Conservation (phyloP, 2,329 filamentous ascomycete genomes). For the Myriosclerotinia duriaeana region DNA sequence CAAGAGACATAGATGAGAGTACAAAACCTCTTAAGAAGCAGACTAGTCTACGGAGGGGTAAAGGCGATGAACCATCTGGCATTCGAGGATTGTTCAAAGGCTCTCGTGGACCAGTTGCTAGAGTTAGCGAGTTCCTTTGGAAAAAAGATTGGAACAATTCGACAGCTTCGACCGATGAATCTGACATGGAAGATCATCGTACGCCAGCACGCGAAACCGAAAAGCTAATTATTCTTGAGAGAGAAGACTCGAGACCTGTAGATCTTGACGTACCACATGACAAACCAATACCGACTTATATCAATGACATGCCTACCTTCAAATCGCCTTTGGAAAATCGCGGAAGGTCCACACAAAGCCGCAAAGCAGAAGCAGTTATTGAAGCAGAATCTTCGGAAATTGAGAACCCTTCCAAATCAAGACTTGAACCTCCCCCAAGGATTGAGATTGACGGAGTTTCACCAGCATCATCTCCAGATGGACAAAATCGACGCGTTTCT, state of each 20-base stretch:
- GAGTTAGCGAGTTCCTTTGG: slow-evolving; percentile 60
- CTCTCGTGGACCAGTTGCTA: slow-evolving; percentile 62
- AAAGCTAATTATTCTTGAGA: slow-evolving; percentile 37
- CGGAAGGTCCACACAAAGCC: slow-evolving; percentile 36
- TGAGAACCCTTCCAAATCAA: slow-evolving; percentile 45
- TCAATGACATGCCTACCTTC: slow-evolving; percentile 48
- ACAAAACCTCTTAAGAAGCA: slow-evolving; percentile 51
- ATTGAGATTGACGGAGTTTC: slow-evolving; percentile 49
- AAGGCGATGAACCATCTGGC: slow-evolving; percentile 51
- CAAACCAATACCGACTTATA: slow-evolving; percentile 32
- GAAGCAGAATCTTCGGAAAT: slow-evolving; percentile 41
- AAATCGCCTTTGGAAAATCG: slow-evolving; percentile 48
- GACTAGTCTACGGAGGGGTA: slow-evolving; percentile 50
- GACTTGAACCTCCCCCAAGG: slow-evolving; percentile 49
- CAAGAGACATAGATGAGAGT: slow-evolving; percentile 47
- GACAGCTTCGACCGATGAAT: slow-evolving; percentile 49
- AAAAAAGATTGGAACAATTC: slow-evolving; percentile 53
- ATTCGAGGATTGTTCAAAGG: slow-evolving; percentile 77
- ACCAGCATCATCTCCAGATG: slow-evolving; percentile 37
- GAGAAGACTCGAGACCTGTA: slow-evolving; percentile 18
- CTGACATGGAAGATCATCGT: slow-evolving; percentile 48
- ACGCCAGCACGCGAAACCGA: slow-evolving; percentile 41
- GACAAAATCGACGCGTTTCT: slow-evolving; percentile 29
- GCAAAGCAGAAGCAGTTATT: slow-evolving; percentile 31
- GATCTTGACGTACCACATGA: slow-evolving; percentile 22